Percentiles rank a stretch among this genome's conserved stretches.
phyloP scores from a whole-genome alignment of 2,329 filamentous ascomycete species.

The Cladosporium sp. region DNA sequence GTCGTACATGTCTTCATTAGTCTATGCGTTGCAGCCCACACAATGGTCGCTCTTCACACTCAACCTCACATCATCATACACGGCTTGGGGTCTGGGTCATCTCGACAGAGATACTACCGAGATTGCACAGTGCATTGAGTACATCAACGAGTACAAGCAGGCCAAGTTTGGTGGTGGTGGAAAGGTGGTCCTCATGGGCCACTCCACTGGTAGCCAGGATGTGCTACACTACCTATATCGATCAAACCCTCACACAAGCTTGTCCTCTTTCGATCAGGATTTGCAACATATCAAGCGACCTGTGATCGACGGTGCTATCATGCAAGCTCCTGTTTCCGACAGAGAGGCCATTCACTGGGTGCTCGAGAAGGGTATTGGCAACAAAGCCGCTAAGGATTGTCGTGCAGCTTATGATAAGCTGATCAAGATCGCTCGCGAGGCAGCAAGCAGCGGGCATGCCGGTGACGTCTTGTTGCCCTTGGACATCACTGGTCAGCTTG shows the following conservation, averaged over 20 bases:
- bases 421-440: constrained; percentile 36
- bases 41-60: constrained; percentile 53
- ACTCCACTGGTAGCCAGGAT: constrained; percentile 70
- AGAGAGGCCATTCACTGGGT: constrained; percentile 62
- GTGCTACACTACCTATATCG: constrained; percentile 59
- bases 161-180: constrained; percentile 39
- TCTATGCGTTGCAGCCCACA: constrained; percentile 29
- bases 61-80: constrained; percentile 51
- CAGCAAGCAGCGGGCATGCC: constrained; percentile 19
- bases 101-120: constrained; percentile 58
- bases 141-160: constrained; percentile 44
- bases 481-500: constrained; percentile 50
- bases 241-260: constrained; percentile 26
- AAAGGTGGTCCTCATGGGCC: constrained; percentile 67
- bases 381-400: constrained; percentile 36
- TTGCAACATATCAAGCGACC: constrained; percentile 42
- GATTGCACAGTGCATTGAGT: constrained; percentile 54
- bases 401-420: constrained; percentile 49
- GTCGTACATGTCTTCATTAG: constrained; percentile 31
- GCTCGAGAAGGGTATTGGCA: constrained; percentile 37
- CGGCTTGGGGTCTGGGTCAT: constrained; percentile 56
- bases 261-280: constrained; percentile 39
- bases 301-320: constrained; percentile 69
- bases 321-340: constrained; percentile 81
- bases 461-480: constrained; percentile 41